phyloP scores from a whole-genome alignment of 2,329 filamentous ascomycete species.

The Metarhizium album region DNA sequence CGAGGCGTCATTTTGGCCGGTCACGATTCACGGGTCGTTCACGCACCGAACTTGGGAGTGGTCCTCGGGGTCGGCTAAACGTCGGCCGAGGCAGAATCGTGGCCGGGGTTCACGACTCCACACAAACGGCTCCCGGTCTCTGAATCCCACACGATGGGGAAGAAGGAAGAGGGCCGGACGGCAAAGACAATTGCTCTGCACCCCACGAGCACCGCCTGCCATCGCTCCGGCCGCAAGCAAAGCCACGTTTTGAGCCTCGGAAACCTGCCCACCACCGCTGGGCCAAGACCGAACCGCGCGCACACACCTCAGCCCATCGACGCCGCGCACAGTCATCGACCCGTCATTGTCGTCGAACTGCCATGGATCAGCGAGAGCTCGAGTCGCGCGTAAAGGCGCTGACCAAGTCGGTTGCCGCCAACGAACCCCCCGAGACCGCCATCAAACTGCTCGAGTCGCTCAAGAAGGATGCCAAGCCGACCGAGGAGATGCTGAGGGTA shows the following conservation, averaged over 20 bases:
- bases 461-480: constrained; percentile 69
- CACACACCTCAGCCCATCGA: neutral
- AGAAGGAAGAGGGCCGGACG: too few relatives aligned
- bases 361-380: constrained; percentile 76
- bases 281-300: too few relatives aligned
- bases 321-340: neutral
- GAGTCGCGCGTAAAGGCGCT: constrained; percentile 67
- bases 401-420: constrained; percentile 64
- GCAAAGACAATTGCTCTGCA: neutral
- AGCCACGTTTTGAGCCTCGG: neutral
- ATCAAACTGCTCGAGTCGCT: constrained; percentile 66
- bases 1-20: too few relatives aligned
- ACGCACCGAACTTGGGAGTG: too few relatives aligned
- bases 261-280: neutral
- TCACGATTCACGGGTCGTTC: too few relatives aligned
- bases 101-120: neutral
- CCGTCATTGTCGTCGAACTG: neutral
- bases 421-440: constrained; percentile 63
- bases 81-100: too few relatives aligned
- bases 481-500: constrained; percentile 80
- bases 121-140: neutral
- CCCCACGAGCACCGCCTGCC: neutral
- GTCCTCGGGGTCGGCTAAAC: too few relatives aligned
- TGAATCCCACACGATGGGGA: constrained; percentile 5
- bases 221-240: neutral